Base-by-base conservation (phyloP, 2,329 filamentous ascomycete genomes). In the Colletotrichum tabaci region DNA sequence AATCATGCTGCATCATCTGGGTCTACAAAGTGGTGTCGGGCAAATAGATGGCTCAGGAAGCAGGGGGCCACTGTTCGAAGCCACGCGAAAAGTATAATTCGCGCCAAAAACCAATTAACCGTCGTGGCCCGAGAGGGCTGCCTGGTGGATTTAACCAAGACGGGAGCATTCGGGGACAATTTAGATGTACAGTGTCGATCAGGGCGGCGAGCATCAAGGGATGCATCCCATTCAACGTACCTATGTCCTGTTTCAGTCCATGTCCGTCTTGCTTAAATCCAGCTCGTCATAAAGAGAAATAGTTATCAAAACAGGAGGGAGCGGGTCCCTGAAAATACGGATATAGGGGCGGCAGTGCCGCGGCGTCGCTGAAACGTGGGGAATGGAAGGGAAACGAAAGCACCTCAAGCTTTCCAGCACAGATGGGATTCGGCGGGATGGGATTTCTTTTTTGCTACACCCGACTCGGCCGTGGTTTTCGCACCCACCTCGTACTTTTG, bases 361-460 rank as follows among this genome's bases (percentile, higher is more conserved):
- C 12, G 38, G 61, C 18, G 38, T 26, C 21, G 23, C 60, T 30
- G 21, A 53, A 53, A 65, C 61, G 46, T 65, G 53, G 61, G 61
- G 66, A 68, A 68, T 65, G 66, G 61, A 58, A 58, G 23, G 66
- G 44, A 46, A 63, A 30, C n/a, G 10, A 52, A 47, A 35, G 3
- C 12, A 21, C n/a, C 8, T 40, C 35, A 65, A 52, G 66, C 61
- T 65, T 65, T 44, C 35, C 6, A 23, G n/a, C 35, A 57, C 35
- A 55, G 18, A 55, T 47, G 44, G 44, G 16, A 46, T 46, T n/a
- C n/a, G 0, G 16, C 44, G 30, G 26, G 16, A 12, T 55, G 30
- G 16, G 30, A n/a, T 55, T 55, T 30, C 50, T 10, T 18, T 18
- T 38, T 18, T 30, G 18, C 50, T 35, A 26, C 16, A n/a, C 50